Evolutionary conservation across 805 yeast species (phyloP), one percentile per base, ranked within the genome.

Genomic region (Starmera amethionina): DNA sequence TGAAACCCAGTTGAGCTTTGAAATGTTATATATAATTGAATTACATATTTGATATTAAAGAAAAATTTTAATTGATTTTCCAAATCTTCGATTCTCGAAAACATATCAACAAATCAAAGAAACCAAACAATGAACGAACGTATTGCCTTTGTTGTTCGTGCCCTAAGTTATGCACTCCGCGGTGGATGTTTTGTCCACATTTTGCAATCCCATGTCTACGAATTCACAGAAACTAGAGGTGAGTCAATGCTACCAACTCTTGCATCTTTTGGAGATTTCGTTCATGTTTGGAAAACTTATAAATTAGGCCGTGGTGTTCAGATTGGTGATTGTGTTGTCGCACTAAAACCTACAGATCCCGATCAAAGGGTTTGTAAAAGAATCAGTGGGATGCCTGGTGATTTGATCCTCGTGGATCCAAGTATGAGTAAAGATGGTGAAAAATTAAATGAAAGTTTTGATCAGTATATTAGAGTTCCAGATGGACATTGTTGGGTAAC

Each of bases 401-500:
- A 90, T 64, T 55, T 79, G 14, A 75, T 93, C 4, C 58, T 82
- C 40, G 69, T 84, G 3, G 97, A 93, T 56, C 97, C 97, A 11
- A 75, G 87, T 34, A 67, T 73, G 42, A 40, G 47, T 28, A 54
- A 54, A 10, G 50, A 52, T 18, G 48, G 48, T 34, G 43, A 43
- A 5, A 44, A 40, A 27, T 44, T 40, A 14, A 42, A 40, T n/a
- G 45, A 47, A 22, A 58, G 55, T 5, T 59, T 56, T 38, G 46
- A 62, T 36, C 72, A 75, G 42, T 86, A 68, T 58, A 78, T 90
- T 8, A 68, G 65, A 41, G 89, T 93, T 0, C 98, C 98, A 1
- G 76, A 79, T 48, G 98, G 98, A 3, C 98, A 93, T 60, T 84
- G 86, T 37, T 93, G 97, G 97, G 81, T 89, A 4, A 87, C 97